These are phyloP conservation scores for Crithidia expoeki DNA, from an alignment of 208 protist genomes.

Conservation along the genomic window DNA sequence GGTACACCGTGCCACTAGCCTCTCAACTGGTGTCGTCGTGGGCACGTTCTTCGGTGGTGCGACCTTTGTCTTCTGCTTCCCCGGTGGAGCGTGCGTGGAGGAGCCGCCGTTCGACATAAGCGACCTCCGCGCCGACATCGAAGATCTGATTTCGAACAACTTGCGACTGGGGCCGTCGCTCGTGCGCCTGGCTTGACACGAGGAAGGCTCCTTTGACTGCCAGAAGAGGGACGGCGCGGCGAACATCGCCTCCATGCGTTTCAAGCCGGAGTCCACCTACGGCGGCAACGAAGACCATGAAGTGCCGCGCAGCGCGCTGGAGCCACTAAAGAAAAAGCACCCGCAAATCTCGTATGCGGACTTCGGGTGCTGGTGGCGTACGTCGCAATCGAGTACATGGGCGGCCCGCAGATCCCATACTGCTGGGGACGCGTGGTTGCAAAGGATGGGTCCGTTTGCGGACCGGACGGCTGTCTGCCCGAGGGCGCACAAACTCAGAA, in stretches of 20 bases:
- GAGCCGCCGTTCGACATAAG: slow-evolving; percentile 65
- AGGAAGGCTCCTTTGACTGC: slow-evolving; percentile 72
- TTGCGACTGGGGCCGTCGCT: slow-evolving; percentile 59
- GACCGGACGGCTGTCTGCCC: slow-evolving; percentile 88
- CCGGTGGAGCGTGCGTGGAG: slow-evolving; percentile 9
- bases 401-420: slow-evolving; percentile 87
- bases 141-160: slow-evolving; percentile 55
- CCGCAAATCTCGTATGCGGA: slow-evolving; percentile 93
- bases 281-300: slow-evolving; percentile 89
- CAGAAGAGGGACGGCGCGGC: slow-evolving; percentile 60
- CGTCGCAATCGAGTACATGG: slow-evolving; percentile 93
- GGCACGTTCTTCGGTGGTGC: slow-evolving; percentile 43
- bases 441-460: slow-evolving; percentile 66
- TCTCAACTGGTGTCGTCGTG: slow-evolving; percentile 37
- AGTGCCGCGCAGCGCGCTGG: slow-evolving; percentile 76
- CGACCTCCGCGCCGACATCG: slow-evolving; percentile 54
- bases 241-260: slow-evolving; percentile 83
- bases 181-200: slow-evolving; percentile 84
- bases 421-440: slow-evolving; percentile 84
- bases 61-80: slow-evolving; percentile 45
- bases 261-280: slow-evolving; percentile 76
- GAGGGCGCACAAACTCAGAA: slow-evolving; percentile 76
- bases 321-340: slow-evolving; percentile 88
- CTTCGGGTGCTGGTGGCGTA: slow-evolving; percentile 90
- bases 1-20: slow-evolving; percentile 19